These are phyloP conservation scores for Fragaria iinumae DNA, from an alignment of 306 rosid species.

Conservation along the genomic window DNA sequence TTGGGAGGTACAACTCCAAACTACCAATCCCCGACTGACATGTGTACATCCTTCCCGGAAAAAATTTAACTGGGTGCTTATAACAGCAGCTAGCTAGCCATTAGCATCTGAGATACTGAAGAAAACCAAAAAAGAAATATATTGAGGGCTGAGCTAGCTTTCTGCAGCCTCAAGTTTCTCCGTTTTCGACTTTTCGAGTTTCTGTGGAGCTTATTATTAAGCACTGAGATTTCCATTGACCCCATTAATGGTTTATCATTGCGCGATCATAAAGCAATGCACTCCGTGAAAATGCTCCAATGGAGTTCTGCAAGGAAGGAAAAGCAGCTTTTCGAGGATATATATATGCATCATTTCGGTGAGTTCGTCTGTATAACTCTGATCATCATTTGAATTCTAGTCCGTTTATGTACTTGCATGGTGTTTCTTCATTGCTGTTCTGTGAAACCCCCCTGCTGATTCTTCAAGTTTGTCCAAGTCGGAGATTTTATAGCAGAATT, in stretches of 20 bases:
- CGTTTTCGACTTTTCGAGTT: neutral
- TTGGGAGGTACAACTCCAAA: neutral
- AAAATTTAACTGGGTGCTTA: neutral
- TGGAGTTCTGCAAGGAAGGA: neutral
- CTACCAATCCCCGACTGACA: neutral
- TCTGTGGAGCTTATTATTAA: neutral
- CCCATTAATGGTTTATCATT: conserved; percentile 25
- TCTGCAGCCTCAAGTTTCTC: conserved; percentile 8
- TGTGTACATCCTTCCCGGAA: conserved; percentile 1
- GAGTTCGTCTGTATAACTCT: neutral
- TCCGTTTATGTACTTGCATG: neutral
- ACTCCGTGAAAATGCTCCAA: neutral
- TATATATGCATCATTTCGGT: conserved; percentile 6
- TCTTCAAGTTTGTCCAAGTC: neutral
- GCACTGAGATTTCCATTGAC: conserved; percentile 20
- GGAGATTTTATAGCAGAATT: neutral
- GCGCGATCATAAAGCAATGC: conserved; percentile 3
- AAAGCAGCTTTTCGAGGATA: neutral
- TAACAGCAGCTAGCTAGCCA: neutral
- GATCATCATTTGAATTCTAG: neutral
- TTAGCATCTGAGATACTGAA: conserved; percentile 1
- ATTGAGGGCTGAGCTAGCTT: neutral
- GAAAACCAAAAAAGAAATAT: neutral
- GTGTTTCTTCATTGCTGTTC: neutral
- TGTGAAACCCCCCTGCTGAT: neutral